Conservation (phyloP, 192 early-diverging fungal genomes). For the Coemansia sp. region DNA sequence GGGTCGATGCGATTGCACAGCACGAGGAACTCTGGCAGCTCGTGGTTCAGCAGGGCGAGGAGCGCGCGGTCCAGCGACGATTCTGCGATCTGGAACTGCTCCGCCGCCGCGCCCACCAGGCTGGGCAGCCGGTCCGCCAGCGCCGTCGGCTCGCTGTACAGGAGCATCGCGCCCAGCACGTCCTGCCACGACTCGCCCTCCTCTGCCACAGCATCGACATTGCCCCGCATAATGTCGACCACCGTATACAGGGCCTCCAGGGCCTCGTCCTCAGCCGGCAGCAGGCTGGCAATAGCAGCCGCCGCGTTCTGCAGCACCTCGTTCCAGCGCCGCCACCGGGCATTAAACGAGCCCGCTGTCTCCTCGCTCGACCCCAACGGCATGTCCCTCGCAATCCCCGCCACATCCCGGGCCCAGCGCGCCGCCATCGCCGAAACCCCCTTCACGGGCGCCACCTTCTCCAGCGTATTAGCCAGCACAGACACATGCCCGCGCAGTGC, state of each 20-base stretch:
- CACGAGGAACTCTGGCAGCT: conserved; percentile 52
- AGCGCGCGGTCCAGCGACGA: conserved; percentile 31
- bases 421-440: conserved; percentile 16
- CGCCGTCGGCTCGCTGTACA: conserved; percentile 56
- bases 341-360: conserved; percentile 28
- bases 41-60: conserved; percentile 44
- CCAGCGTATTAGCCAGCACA: conserved; percentile 32
- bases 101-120: conserved; percentile 7
- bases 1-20: conserved; percentile 45
- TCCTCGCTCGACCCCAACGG: conserved; percentile 45
- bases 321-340: conserved; percentile 41
- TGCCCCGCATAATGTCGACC: conserved; percentile 35
- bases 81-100: conserved; percentile 35
- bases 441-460: conserved; percentile 13
- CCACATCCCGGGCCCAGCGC: conserved; percentile 30
- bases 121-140: conserved; percentile 31
- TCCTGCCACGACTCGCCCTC: conserved; percentile 55
- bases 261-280: conserved; percentile 1
- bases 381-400: conserved; percentile 22
- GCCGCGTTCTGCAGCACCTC: conserved; percentile 18
- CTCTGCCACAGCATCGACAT: conserved; percentile 40
- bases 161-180: conserved; percentile 50
- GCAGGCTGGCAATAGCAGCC: conserved; percentile 17
- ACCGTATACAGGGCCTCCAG: conserved; percentile 20
- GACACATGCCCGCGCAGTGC: conserved; percentile 40